Evolutionary conservation across 2,329 filamentous ascomycete species (phyloP).

Genomic region (Didymella segeticola): DNA sequence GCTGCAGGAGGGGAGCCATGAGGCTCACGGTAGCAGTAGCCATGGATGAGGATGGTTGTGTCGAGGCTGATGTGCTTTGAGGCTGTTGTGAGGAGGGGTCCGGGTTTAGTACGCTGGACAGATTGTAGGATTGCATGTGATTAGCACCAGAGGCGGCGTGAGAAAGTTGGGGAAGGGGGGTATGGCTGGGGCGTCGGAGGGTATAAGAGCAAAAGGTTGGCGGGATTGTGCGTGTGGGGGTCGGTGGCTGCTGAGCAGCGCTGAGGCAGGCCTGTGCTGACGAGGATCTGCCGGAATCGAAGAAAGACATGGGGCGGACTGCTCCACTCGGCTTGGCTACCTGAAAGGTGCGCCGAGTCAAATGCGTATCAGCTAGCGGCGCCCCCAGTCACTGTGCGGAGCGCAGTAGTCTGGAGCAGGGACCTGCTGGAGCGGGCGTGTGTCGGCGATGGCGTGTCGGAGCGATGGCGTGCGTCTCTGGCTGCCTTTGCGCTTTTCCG

Average conservation of each 20-base stretch:
- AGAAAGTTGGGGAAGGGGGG: slow-evolving; percentile 44
- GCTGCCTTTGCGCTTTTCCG: slow-evolving; percentile 12
- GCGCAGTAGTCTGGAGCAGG: slow-evolving; percentile 21
- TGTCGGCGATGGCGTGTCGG: slow-evolving; percentile 21
- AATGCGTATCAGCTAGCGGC: slow-evolving; percentile 32
- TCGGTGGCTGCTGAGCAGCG: slow-evolving; percentile 33
- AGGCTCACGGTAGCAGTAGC: slow-evolving; percentile 56
- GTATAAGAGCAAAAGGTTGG: slow-evolving; percentile 36
- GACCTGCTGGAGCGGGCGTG: slow-evolving; percentile 16
- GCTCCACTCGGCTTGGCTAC: slow-evolving; percentile 33
- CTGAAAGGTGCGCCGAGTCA: slow-evolving; percentile 29
- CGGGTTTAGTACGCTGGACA: slow-evolving; percentile 49
- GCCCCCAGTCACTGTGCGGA: slow-evolving; percentile 23
- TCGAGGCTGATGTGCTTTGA: slow-evolving; percentile 12
- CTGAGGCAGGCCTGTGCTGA: slow-evolving; percentile 35
- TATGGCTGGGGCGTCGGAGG: slow-evolving; percentile 47
- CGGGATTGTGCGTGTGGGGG: slow-evolving; percentile 39
- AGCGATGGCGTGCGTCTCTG: slow-evolving; percentile 33
- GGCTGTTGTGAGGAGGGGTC: slow-evolving; percentile 28
- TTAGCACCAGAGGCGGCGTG: slow-evolving; percentile 44
- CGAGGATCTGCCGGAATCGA: slow-evolving; percentile 44
- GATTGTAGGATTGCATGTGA: slow-evolving; percentile 50
- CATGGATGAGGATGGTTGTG: slow-evolving; percentile 36
- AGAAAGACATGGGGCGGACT: slow-evolving; percentile 26
- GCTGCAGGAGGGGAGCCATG: slow-evolving; percentile 66